Percentiles rank a stretch among this genome's conserved stretches.
phyloP scores from a whole-genome alignment of 1,284 basidiomycete genomes.

The Coniophora puteana region DNA sequence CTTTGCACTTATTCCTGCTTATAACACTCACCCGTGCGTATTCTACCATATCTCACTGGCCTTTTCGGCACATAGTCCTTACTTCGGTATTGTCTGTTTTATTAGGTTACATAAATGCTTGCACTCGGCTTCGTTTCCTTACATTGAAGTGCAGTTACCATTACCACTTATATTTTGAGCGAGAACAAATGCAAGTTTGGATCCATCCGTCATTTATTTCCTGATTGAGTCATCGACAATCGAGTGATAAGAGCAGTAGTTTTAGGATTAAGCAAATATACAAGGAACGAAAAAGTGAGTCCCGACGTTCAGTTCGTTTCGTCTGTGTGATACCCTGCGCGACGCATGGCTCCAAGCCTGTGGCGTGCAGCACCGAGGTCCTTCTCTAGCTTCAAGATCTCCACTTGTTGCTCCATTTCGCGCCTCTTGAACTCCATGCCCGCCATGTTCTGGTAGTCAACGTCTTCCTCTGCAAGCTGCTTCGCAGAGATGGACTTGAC shows the following conservation, averaged over 20 bases:
- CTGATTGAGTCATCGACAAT: conserved; percentile 1
- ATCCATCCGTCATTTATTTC: background rate
- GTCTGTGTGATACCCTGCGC: conserved; percentile 85
- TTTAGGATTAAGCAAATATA: background rate
- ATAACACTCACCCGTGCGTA: conserved; percentile 14
- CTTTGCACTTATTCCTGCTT: conserved; percentile 20
- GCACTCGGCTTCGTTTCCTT: background rate
- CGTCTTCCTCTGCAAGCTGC: conserved; percentile 68
- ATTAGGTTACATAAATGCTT: conserved; percentile 10
- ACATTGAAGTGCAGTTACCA: background rate
- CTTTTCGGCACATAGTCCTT: too few relatives aligned
- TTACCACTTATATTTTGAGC: too few relatives aligned
- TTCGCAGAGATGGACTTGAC: conserved; percentile 93
- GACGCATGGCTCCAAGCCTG: conserved; percentile 84
- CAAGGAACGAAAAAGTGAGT: conserved; percentile 1
- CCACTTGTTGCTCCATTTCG: conserved; percentile 99
- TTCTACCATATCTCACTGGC: conserved; percentile 5
- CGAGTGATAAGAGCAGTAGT: conserved; percentile 1
- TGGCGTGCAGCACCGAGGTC: conserved; percentile 88
- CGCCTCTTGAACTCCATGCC: conserved; percentile 94
- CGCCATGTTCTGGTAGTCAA: conserved; percentile 93
- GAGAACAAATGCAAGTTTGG: too few relatives aligned
- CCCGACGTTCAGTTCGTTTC: conserved; percentile 54
- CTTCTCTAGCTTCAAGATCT: conserved; percentile 96
- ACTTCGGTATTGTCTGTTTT: conserved; percentile 12